Evolutionary conservation across 768 basidiomycete species (phyloP), one percentile per base, ranked within the genome.

Genomic region (Austroboletus festivus): DNA sequence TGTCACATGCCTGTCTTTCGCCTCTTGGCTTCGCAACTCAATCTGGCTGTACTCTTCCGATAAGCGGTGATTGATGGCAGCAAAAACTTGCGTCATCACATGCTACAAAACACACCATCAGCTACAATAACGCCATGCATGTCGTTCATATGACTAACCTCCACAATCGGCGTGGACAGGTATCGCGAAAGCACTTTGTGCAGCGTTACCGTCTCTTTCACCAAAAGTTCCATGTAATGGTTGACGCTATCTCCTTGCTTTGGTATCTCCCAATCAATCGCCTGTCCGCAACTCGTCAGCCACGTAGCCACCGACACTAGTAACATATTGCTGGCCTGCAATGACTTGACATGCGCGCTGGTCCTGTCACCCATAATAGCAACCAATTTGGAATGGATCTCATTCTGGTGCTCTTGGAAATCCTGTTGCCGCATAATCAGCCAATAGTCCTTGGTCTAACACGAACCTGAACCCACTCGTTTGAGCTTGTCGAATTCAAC

Each of bases 401-500:
- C 96, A 62, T 95, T 90, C 69, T 99, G 96, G 69, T 99, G 96
- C 68, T 98, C 96, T 77, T 98, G 95, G 62, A 89, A 98, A 68
- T 98, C 96, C 86, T 94, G 61, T 48, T 38, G 10, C 28, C 37
- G 11, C 19, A 19, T 31, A 19, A 19, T 59, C 37, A 50, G 44
- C 34, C 20, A 34, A 44, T 41, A 46, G 21, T 37, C 42, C 24
- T 37, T 38, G 15, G 22, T 31, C 45, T 21, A 28, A 44, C 19
- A 37, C 41, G 39, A 54, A 51, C 48, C 44, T 33, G 40, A n/a
- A 71, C 86, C 55, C 57, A 92, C 91, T 73, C 95, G 79, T 72
- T 95, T 98, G 49, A 98, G 80, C 73, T 95, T 97, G 72, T 99
- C 96, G 64, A 98, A 99, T 69, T 98, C 96, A 16, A 94, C 82